These are phyloP conservation scores for Boechera divaricarpa DNA, from an alignment of 345 rosid genomes.

Conservation along the genomic window DNA sequence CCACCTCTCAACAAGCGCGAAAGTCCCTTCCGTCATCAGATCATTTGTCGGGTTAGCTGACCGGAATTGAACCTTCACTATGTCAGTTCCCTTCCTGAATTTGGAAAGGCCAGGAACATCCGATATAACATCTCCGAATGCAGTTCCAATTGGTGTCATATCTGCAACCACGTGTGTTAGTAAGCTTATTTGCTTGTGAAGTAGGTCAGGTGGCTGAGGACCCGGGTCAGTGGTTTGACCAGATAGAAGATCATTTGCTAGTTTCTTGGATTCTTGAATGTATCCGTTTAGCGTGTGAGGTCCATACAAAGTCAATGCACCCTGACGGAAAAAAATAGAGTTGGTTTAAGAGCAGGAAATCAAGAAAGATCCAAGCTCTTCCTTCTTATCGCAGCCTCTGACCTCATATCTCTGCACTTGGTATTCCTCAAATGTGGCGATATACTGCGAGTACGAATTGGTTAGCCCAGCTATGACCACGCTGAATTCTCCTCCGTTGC, in stretches of 20 bases:
- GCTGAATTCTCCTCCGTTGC: constrained; percentile 44
- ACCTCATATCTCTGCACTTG: constrained; percentile 92
- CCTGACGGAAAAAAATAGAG: constrained; percentile 48
- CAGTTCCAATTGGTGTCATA: constrained; percentile 58
- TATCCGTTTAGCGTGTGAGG: constrained; percentile 81
- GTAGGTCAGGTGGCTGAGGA: constrained; percentile 75
- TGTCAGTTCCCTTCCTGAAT: constrained; percentile 58
- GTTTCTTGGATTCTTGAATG: constrained; percentile 83
- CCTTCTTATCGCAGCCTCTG: constrained; percentile 24
- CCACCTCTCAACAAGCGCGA: constrained; percentile 67
- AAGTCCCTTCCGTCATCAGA: constrained; percentile 76
- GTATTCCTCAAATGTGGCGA: constrained; percentile 89
- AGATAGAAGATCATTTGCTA: constrained; percentile 56
- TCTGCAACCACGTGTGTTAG: constrained; percentile 79
- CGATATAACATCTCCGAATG: constrained; percentile 67
- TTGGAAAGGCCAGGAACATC: constrained; percentile 54
- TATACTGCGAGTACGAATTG: constrained; percentile 65
- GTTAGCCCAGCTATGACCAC: constrained; percentile 10
- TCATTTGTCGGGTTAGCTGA: constrained; percentile 89
- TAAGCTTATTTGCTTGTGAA: constrained; percentile 69
- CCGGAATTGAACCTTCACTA: constrained; percentile 74
- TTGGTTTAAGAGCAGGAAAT: not conserved
- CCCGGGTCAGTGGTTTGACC: constrained; percentile 49
- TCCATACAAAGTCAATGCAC: constrained; percentile 82
- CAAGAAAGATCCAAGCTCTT: constrained; percentile 10